Evolutionary conservation across 805 yeast genomes (phyloP), one percentile per base, ranked within the genome.

Genomic region (Saccharomycopsis synnaedendra): DNA sequence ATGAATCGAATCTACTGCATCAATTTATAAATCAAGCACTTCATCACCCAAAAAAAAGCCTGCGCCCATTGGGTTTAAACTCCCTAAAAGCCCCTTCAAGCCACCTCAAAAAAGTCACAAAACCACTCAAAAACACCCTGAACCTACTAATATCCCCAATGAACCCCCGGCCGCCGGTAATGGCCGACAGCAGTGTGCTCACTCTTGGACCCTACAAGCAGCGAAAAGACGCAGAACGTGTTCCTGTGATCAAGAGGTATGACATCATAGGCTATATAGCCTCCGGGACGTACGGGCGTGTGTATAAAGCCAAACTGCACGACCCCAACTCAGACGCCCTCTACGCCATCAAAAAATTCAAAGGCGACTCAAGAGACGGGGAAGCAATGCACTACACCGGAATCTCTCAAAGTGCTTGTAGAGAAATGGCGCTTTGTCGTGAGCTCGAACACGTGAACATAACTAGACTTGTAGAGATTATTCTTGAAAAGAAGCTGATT

Each of bases 281-380:
- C 1, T 96, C 98, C 0, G 98, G 98, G 38, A 93, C 98, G 0
- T 93, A 93, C 63, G 98, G 98, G 49, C 76, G 87, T 50, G 96
- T 87, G 28, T 93, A 88, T 68, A 90, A 93, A 61, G 97, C 97
- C 5, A 75, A 75, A 52, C 71, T 80, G 5, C 61, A 60, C 61
- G 7, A 51, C 58, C 40, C 57, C 55, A 56, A 43, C 60, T 60
- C 55, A 29, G 55, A 53, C 29, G 56, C 63, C 19, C 69, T 79
- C 41, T 85, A 71, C 60, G 98, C 98, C 4, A 93, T 93, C 57
- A 93, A 93, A 63, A 93, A 90, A 67, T 93, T 93, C 71, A 93
- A 93, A 62, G 82, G 88, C 32, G 98, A 94, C 57, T 80, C 86
- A 58, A 95, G 89, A 54, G 90, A 90, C 49, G 70, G 69, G 33